Percentiles rank a stretch among this genome's conserved stretches.
Conservation (phyloP, 2,329 filamentous ascomycete species). For the Clonostachys rosea region DNA sequence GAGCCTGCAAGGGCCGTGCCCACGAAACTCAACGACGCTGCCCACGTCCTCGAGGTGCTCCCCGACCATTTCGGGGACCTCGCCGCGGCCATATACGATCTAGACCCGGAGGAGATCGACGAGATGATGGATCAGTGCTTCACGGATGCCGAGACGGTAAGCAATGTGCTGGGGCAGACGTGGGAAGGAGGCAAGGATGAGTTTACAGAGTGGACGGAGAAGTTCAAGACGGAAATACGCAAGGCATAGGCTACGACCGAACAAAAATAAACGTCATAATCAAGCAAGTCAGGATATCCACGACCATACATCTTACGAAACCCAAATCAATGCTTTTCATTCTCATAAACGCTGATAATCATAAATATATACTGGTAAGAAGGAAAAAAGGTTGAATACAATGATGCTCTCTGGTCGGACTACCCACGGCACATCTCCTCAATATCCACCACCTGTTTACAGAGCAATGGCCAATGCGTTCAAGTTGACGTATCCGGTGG, state of each 20-base stretch:
- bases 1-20: slow-evolving; percentile 14
- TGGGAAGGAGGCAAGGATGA: slow-evolving; percentile 69
- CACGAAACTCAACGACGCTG: slow-evolving; percentile 47
- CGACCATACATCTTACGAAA: too few relatives aligned
- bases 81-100: slow-evolving; percentile 67
- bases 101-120: slow-evolving; percentile 56
- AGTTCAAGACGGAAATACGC: slow-evolving; percentile 48
- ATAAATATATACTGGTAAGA: too few relatives aligned
- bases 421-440: too few relatives aligned
- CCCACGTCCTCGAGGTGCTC: slow-evolving; percentile 51
- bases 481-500: slow-evolving; percentile 13
- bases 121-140: slow-evolving; percentile 54
- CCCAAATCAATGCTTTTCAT: too few relatives aligned
- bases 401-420: too few relatives aligned
- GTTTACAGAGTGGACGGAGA: slow-evolving; percentile 71
- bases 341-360: too few relatives aligned
- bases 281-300: too few relatives aligned
- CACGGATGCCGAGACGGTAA: slow-evolving; percentile 50
- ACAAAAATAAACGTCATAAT: too few relatives aligned
- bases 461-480: slow-evolving; percentile 10
- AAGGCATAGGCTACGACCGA: slow-evolving; percentile 18
- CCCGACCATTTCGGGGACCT: slow-evolving; percentile 68
- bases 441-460: not conserved
- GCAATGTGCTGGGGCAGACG: slow-evolving; percentile 48
- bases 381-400: too few relatives aligned